Conservation (phyloP, 2,329 filamentous ascomycete genomes). For the Colletotrichum sansevieriae region DNA sequence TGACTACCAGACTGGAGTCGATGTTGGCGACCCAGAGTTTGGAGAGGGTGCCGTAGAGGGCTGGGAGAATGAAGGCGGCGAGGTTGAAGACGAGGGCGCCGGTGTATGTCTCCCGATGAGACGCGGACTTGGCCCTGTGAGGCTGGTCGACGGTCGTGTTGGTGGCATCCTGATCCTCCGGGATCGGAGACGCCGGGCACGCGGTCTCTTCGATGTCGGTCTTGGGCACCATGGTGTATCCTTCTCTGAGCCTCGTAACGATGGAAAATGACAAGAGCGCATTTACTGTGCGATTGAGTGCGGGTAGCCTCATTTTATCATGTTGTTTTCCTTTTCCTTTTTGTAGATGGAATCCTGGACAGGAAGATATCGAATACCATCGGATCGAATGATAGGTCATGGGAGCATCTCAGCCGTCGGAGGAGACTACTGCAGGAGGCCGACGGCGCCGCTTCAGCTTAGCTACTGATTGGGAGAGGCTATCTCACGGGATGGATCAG, state of each 20-base stretch:
- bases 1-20: constrained; percentile 70
- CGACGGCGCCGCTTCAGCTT: not conserved
- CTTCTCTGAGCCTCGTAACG: not conserved
- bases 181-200: not conserved
- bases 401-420: not conserved
- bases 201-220: constrained; percentile 4
- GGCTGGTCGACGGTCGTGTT: not conserved
- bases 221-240: constrained; percentile 35
- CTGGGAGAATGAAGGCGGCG: constrained; percentile 72
- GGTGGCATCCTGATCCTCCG: not conserved
- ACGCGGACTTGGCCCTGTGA: not conserved
- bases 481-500: not conserved
- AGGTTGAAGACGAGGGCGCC: constrained; percentile 74
- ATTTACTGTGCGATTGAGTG: constrained; percentile 17
- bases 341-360: not conserved
- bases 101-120: constrained; percentile 53
- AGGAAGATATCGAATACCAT: not conserved
- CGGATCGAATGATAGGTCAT: not conserved
- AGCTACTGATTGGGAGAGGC: not conserved
- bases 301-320: not conserved
- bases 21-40: constrained; percentile 81
- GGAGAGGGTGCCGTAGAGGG: constrained; percentile 74
- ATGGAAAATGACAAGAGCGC: constrained; percentile 6
- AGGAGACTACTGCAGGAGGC: constrained; percentile 9
- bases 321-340: not conserved